Evolutionary conservation across 305 asterid species (phyloP), one percentile per base, ranked within the genome.

Genomic region (Fraxinus nigra): DNA sequence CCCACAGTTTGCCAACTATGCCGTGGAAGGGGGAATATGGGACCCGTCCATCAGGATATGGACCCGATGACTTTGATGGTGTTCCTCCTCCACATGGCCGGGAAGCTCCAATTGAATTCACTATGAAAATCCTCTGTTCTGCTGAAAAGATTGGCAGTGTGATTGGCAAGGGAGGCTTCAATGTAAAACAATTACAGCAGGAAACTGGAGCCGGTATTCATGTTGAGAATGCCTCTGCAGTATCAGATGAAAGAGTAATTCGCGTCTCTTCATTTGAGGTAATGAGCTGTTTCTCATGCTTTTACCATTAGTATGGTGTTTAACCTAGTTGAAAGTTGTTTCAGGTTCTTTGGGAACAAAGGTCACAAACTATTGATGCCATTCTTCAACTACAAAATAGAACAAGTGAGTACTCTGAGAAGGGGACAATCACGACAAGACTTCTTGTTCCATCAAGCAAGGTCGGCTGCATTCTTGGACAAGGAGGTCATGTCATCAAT

Each of bases 381-480:
- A 88, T 94, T 86, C 95, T 92, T 88, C 91, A 82, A 81, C 97
- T 93, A 88, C 97, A 92, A 88, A 87, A 87, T 84, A 88, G 84
- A 87, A 88, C 92, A 40, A 86, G 95, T 85, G 94, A 89, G 83
- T 83, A 79, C 81, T 86, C 93, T 86, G 95, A 90, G 72, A 86
- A 90, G 59, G 97, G 98, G 32, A 85, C 88, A 70, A 87, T 92
- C 85, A 92, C 89, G 3, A 94, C 97, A 24, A 88, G 92, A 81
- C 97, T 94, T 84, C 94, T 94, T 72, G 93, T 93, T 72, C 92
- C 93, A 32, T 92, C 98, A 33, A 90, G 87, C 88, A 94, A 90
- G 90, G 97, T 94, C 80, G 98, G 97, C 73, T 93, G 98, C 90
- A 83, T 94, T 89, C 90, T 92, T 87, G 89, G 98, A 81, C 93